Base-by-base conservation (phyloP, 192 early-diverging fungal genomes). In the Phycomyces nitens region DNA sequence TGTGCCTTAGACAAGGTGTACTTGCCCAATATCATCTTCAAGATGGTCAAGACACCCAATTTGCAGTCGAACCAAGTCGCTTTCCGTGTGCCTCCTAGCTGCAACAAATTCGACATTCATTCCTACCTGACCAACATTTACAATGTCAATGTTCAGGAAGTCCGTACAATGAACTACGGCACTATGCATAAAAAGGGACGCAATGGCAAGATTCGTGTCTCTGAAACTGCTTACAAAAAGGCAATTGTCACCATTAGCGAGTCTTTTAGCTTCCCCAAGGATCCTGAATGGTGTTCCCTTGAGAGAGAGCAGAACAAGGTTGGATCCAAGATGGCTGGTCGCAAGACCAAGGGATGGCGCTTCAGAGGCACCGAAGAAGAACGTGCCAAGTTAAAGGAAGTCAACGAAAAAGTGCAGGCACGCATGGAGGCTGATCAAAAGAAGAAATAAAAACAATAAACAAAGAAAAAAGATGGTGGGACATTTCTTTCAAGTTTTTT, bases 51-150 rank as follows among this genome's bases (percentile, higher is more conserved):
- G 14, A 77, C 83, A 63, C 89, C 86, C 60, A 80, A 82, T 18
- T 83, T 95, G 5, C 86, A 83, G 58, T 84, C 86, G 34, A 93
- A 95, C 73, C 92, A 94, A 69, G 90, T 88, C 22, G 93, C 92
- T 24, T 98, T 98, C 84, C 85, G 89, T 22, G 88, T 94, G 4
- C 96, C 96, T 26, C 88, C 88, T 24, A 80, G 85, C 26, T 76
- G 90, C 65, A 98, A 96, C 88, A 98, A 98, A 79, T 82, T 98
- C 43, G 96, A 98, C 71, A 92, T 98, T 70, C 81, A 84, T 44
- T 86, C 88, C 56, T 93, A 93, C 65, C 85, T 98, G 23, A 73
- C 83, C 54, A 84, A 90, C 60, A 86, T 96, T 27, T 98, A 98
- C 75, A 80, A 86, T 53, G 80, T 95, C 26, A 82, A 79, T 40